Evolutionary conservation across 2,329 filamentous ascomycete species (phyloP), one percentile per base, ranked within the genome.

Genomic region (Magnaporthiopsis incrustans): DNA sequence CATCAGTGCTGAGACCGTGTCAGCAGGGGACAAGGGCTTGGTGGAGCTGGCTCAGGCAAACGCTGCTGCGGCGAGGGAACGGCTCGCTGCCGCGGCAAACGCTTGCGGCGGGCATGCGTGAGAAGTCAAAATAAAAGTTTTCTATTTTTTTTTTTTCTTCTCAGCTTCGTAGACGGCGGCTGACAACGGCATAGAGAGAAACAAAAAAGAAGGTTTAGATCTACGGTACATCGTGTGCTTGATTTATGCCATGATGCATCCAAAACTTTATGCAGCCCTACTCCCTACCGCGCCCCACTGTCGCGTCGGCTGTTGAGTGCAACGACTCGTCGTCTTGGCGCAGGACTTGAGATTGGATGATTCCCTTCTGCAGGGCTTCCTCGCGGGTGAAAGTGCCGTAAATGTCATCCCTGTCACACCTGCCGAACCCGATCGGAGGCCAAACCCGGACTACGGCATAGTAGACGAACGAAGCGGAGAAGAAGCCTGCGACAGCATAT

Each of bases 351-450:
- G 35, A 58, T 15, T 32, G 61, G 14, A 26, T 30, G 18, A 63
- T 44, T 33, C 22, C 25, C 32, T 63, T 63, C 32, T 33, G 57
- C 26, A n/a, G 32, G 26, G 78, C 78, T 69, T 82, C 79, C 14
- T 71, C 70, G 1, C 69, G 64, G 0, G 77, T 79, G 64, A 82
- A 81, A 0, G 78, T 80, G 26, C 76, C 77, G 63, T 78, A 81
- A 14, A 76, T 59, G 65, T 82, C 79, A 10, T 76, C 67, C 6
- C 76, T 70, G 62, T 82, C 79, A 50, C 75, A 77, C 63, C 78
- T 73, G n/a, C 77, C 78, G 69, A 78, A 71, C 11, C 75, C 74
- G 1, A 62, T 59, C 2, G 76, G 71, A 0, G 79, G 78, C 62
- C 77, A 81, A 26, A 77, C 22, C 15, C 73, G 66, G 63, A 79